phyloP scores from a whole-genome alignment of 2,329 filamentous ascomycete genomes.

The Zymoseptoria passerinii region DNA sequence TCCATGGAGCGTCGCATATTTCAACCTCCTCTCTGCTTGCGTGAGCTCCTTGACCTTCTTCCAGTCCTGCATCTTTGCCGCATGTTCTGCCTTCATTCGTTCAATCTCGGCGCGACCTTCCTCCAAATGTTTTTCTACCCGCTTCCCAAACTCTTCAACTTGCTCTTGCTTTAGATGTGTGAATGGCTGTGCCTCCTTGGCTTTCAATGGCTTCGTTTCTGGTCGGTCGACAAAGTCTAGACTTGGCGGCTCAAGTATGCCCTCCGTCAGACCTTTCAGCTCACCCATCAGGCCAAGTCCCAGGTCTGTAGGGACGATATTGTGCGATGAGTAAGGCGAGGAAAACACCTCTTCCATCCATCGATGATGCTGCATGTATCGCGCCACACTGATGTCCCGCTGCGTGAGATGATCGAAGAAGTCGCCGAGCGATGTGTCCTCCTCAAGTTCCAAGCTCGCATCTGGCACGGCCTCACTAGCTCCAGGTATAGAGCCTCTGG shows the following conservation, averaged over 20 bases:
- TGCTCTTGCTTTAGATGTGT: slow-evolving; percentile 66
- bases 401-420: slow-evolving; percentile 84
- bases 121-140: slow-evolving; percentile 63
- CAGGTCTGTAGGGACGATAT: slow-evolving; percentile 80
- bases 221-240: slow-evolving; percentile 14
- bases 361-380: slow-evolving; percentile 92
- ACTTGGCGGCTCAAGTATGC: slow-evolving; percentile 63
- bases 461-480: slow-evolving; percentile 37
- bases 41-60: slow-evolving; percentile 61
- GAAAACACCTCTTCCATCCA: slow-evolving; percentile 98
- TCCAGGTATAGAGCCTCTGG: slow-evolving; percentile 33
- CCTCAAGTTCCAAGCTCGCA: slow-evolving; percentile 68
- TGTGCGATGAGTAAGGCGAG: slow-evolving; percentile 75
- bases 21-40: slow-evolving; percentile 67
- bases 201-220: slow-evolving; percentile 39
- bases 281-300: slow-evolving; percentile 73
- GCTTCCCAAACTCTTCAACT: slow-evolving; percentile 73
- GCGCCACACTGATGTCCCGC: slow-evolving; percentile 74
- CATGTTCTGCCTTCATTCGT: slow-evolving; percentile 72
- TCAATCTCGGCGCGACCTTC: slow-evolving; percentile 75
- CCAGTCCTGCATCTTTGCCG: slow-evolving; percentile 65
- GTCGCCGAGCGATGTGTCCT: slow-evolving; percentile 80
- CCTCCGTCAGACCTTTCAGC: slow-evolving; percentile 70
- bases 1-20: slow-evolving; percentile 51
- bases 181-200: slow-evolving; percentile 36